phyloP scores from a whole-genome alignment of 2,329 filamentous ascomycete species.

The Onygenales sp. region DNA sequence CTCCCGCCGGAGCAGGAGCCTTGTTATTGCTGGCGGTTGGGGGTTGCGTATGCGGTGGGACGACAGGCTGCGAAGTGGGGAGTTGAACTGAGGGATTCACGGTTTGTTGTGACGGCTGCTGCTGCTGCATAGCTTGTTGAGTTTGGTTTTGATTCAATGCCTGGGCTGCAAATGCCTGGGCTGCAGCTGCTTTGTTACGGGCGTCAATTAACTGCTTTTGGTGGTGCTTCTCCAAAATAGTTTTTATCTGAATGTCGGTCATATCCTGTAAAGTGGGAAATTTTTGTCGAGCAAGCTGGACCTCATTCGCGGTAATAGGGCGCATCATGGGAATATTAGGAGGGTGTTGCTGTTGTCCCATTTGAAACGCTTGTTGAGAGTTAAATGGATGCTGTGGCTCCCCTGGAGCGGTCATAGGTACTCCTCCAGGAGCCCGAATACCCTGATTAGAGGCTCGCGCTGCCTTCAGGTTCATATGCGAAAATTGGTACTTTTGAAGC shows the following conservation, averaged over 20 bases:
- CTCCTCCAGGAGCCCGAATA: slow-evolving; percentile 15
- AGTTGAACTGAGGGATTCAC: slow-evolving; percentile 14
- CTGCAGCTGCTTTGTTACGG: slow-evolving; percentile 15
- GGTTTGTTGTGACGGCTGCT: slow-evolving; percentile 12
- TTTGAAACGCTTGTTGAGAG: slow-evolving; percentile 17
- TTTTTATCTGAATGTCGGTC: slow-evolving; percentile 35
- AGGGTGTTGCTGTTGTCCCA: slow-evolving; percentile 20
- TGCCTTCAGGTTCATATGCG: slow-evolving; percentile 17
- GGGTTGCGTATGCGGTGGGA: slow-evolving; percentile 14
- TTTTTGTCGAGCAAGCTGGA: slow-evolving; percentile 27
- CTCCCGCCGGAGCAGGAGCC: slow-evolving; percentile 10
- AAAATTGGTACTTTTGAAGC: slow-evolving; percentile 37
- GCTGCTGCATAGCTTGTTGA: not conserved
- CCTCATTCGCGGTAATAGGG: slow-evolving; percentile 26
- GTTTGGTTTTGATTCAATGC: slow-evolving; percentile 12
- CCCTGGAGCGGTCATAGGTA: slow-evolving; percentile 14
- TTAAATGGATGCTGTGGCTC: slow-evolving; percentile 19
- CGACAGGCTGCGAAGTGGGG: slow-evolving; percentile 15
- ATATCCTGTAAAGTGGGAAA: slow-evolving; percentile 24
- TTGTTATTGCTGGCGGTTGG: slow-evolving; percentile 8
- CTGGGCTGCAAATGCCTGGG: slow-evolving; percentile 15
- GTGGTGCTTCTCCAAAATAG: slow-evolving; percentile 24
- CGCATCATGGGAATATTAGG: slow-evolving; percentile 22
- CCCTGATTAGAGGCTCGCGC: slow-evolving; percentile 16
- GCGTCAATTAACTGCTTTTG: slow-evolving; percentile 26